phyloP scores from a whole-genome alignment of 2,329 filamentous ascomycete species.

The Sporothrix sp. region DNA sequence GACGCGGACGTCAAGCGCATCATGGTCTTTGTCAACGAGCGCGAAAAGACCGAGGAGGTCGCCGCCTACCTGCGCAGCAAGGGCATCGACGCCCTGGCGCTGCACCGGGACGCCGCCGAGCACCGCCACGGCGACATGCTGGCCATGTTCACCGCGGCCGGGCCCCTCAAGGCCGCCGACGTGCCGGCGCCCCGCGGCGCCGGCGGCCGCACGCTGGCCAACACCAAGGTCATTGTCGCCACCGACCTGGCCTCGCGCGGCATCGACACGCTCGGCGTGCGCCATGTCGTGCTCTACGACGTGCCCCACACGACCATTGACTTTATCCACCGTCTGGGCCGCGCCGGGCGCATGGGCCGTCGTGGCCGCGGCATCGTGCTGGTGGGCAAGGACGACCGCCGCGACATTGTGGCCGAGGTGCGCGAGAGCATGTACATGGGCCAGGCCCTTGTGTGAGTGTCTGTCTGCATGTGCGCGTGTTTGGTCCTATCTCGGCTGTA shows the following conservation, averaged over 20 bases:
- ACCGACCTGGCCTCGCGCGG: conserved; percentile 88
- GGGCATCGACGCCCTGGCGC: conserved; percentile 76
- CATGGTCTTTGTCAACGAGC: conserved; percentile 23
- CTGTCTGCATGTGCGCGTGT: neutral
- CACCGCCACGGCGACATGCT: conserved; percentile 69
- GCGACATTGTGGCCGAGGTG: conserved; percentile 85
- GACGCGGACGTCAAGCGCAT: conserved; percentile 68
- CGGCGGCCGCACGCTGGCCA: conserved; percentile 47
- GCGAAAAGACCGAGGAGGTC: conserved; percentile 55
- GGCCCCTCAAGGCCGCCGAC: conserved; percentile 27
- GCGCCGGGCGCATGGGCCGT: conserved; percentile 85
- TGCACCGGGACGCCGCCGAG: conserved; percentile 76
- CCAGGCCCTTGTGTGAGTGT: conserved; percentile 59
- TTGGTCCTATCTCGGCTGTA: neutral
- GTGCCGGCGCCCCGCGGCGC: conserved; percentile 6
- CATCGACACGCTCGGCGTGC: conserved; percentile 85
- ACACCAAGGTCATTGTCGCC: conserved; percentile 85
- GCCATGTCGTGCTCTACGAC: conserved; percentile 88
- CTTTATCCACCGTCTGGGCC: conserved; percentile 90
- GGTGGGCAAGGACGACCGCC: conserved; percentile 79
- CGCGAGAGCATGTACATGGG: conserved; percentile 81
- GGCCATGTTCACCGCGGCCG: conserved; percentile 55
- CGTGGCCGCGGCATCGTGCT: conserved; percentile 83
- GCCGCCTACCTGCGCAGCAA: conserved; percentile 70
- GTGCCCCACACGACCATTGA: conserved; percentile 98